Conservation (phyloP, 805 yeast genomes). For the Candida rishiriensis region DNA sequence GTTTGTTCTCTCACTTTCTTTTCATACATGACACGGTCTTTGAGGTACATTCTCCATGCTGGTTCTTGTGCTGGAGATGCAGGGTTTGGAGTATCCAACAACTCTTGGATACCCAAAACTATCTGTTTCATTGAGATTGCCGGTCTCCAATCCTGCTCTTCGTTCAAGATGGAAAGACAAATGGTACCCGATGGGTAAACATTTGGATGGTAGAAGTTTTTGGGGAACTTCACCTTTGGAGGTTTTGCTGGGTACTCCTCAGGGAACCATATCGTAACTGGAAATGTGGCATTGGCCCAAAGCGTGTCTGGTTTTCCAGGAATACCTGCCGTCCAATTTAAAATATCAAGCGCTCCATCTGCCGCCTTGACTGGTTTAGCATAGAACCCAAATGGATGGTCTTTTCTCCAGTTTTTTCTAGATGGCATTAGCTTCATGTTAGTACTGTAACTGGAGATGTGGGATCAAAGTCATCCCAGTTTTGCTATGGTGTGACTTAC, state of each 20-base stretch:
- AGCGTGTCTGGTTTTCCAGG: slow-evolving; percentile 86
- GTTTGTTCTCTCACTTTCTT: slow-evolving; percentile 81
- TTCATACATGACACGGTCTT: slow-evolving; percentile 65
- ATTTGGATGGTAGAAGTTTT: slow-evolving; percentile 93
- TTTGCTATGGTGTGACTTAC: slow-evolving; percentile 28
- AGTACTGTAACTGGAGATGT: not conserved
- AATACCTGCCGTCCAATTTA: slow-evolving; percentile 90
- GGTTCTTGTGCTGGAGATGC: slow-evolving; percentile 97
- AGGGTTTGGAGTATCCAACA: slow-evolving; percentile 86
- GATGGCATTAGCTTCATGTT: not conserved
- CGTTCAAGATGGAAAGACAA: slow-evolving; percentile 88
- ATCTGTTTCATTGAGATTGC: slow-evolving; percentile 89
- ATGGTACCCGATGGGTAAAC: slow-evolving; percentile 97
- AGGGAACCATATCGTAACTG: slow-evolving; percentile 76
- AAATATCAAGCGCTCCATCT: slow-evolving; percentile 82
- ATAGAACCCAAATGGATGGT: slow-evolving; percentile 95
- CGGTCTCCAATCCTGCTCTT: slow-evolving; percentile 97
- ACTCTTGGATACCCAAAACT: slow-evolving; percentile 86
- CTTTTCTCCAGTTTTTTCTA: slow-evolving; percentile 96
- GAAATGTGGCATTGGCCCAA: slow-evolving; percentile 91
- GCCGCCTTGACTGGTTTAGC: slow-evolving; percentile 82
- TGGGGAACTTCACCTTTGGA: slow-evolving; percentile 87
- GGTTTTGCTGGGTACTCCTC: slow-evolving; percentile 96
- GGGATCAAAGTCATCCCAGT: not conserved
- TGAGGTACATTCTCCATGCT: slow-evolving; percentile 83